Base-by-base conservation (phyloP, 192 early-diverging fungal species). In the Coemansia sp. region DNA sequence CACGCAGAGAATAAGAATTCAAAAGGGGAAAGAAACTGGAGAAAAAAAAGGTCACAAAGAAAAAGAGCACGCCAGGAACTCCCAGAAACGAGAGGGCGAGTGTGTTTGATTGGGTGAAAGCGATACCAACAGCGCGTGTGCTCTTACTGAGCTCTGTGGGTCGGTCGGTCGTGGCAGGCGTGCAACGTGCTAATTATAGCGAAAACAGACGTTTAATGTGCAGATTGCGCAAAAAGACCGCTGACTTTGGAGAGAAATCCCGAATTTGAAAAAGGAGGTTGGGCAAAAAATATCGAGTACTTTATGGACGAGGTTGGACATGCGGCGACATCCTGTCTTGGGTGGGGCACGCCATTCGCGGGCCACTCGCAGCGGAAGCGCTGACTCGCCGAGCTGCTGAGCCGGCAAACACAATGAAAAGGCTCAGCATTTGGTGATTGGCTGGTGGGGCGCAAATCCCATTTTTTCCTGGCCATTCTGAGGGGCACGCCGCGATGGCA, bases 41-140 rank as follows among this genome's bases (percentile, higher is more conserved):
- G 34, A 39, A 34, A 39, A 39, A 37, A n/a, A 36, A 42, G 48
- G 57, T 55, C 48, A 56, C 23, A 65, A 65, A 56, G 64, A 28
- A 56, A 21, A 47, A 21, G n/a, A 64, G 45, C 48, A 33, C 47
- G 33, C 28, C 33, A 53, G 64, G 48, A 56, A 56, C 34, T 55
- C 48, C 31, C 21, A 39, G 45, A 55, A 53, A 39, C 52, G 36
- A 39, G 50, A n/a, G 50, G 50, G n/a, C 43, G 43, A 31, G 61
- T 61, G 39, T 23, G n/a, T 47, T 47, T 47, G 43, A 47, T 47
- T n/a, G 43, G 20, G 8, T 2, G 2, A 20, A 20, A 47, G 43
- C 21, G 43, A 47, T 47, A 47, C 43, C 18, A 47, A 47, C 43
- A 47, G 43, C 43, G 43, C 25, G 50, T 23, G 50, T 23, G 50